Evolutionary conservation across 2,329 filamentous ascomycete genomes (phyloP).

Genomic region (Venturia carpophila): DNA sequence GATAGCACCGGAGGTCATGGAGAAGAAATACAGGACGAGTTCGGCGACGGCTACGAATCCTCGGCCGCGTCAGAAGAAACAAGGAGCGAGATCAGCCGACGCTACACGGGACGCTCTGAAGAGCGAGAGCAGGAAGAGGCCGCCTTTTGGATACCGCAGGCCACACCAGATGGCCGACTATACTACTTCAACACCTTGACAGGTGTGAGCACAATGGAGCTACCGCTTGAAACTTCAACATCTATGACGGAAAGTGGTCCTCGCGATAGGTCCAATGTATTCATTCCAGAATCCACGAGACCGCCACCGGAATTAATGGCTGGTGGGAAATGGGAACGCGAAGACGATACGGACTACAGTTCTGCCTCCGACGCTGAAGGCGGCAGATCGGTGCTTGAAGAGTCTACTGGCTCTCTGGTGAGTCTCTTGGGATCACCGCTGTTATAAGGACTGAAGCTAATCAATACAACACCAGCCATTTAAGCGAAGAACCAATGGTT

Average conservation of each 20-base stretch:
- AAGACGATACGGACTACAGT: slow-evolving; percentile 84
- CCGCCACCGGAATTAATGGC: slow-evolving; percentile 89
- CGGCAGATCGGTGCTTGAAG: slow-evolving; percentile 57
- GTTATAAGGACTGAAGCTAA: slow-evolving; percentile 19
- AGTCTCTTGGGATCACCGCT: slow-evolving; percentile 41
- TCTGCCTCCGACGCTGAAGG: slow-evolving; percentile 72
- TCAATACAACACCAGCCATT: slow-evolving; percentile 28
- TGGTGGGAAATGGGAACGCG: slow-evolving; percentile 61
- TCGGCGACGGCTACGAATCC: slow-evolving; percentile 56
- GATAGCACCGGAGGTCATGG: slow-evolving; percentile 48
- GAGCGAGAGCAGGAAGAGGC: slow-evolving; percentile 68
- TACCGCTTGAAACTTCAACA: slow-evolving; percentile 84
- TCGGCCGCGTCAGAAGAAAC: background rate
- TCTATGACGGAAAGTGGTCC: slow-evolving; percentile 76
- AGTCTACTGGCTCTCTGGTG: slow-evolving; percentile 55
- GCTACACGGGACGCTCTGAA: slow-evolving; percentile 49
- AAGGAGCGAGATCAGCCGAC: slow-evolving; percentile 23
- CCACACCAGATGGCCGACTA: slow-evolving; percentile 81
- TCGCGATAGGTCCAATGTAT: slow-evolving; percentile 78
- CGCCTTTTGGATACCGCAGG: slow-evolving; percentile 98
- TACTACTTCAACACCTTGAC: slow-evolving; percentile 99
- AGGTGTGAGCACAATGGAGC: slow-evolving; percentile 86
- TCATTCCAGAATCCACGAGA: slow-evolving; percentile 80
- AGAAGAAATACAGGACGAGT: slow-evolving; percentile 55
- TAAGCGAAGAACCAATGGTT: slow-evolving; percentile 57